A percentile compares a stretch with the other conserved stretches of the same genome.
These are phyloP conservation scores for Albifimbria verrucaria DNA, from an alignment of 2,329 filamentous ascomycete species.

Conservation along the genomic window DNA sequence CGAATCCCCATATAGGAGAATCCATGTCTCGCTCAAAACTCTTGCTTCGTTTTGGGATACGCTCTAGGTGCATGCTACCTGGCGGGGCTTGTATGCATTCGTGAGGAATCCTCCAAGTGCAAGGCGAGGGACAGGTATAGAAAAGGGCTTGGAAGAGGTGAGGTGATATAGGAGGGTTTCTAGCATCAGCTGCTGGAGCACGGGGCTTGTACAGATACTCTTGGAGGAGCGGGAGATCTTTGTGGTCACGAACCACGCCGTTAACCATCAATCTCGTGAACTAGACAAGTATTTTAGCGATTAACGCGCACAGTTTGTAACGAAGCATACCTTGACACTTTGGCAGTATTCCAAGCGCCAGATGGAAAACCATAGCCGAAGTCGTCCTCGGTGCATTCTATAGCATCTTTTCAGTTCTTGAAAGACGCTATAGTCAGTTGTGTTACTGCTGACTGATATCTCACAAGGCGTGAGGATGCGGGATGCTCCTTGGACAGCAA, in stretches of 20 bases:
- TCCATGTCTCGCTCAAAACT: not conserved
- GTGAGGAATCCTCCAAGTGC: not conserved
- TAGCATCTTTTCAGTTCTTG: not conserved
- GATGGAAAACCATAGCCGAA: conserved; percentile 1
- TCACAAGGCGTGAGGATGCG: not conserved
- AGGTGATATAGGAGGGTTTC: conserved; percentile 1
- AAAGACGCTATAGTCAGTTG: not conserved
- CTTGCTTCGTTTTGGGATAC: not conserved
- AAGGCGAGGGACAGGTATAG: not conserved
- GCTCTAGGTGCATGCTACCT: not conserved
- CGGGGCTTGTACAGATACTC: conserved; percentile 2
- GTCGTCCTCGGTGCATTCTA: not conserved
- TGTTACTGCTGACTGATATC: not conserved
- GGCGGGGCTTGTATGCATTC: not conserved
- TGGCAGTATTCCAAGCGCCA: conserved; percentile 4
- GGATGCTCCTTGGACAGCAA: not conserved
- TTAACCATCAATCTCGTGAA: not conserved
- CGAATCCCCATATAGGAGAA: conserved; percentile 3
- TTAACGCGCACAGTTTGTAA: not conserved
- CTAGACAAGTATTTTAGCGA: not conserved
- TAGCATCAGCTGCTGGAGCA: not conserved
- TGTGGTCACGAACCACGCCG: not conserved
- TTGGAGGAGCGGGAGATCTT: not conserved
- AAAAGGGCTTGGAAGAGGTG: not conserved
- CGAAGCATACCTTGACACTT: not conserved